These are phyloP conservation scores for Cytospora paraplurivora DNA, from an alignment of 2,329 filamentous ascomycete species.

Conservation along the genomic window DNA sequence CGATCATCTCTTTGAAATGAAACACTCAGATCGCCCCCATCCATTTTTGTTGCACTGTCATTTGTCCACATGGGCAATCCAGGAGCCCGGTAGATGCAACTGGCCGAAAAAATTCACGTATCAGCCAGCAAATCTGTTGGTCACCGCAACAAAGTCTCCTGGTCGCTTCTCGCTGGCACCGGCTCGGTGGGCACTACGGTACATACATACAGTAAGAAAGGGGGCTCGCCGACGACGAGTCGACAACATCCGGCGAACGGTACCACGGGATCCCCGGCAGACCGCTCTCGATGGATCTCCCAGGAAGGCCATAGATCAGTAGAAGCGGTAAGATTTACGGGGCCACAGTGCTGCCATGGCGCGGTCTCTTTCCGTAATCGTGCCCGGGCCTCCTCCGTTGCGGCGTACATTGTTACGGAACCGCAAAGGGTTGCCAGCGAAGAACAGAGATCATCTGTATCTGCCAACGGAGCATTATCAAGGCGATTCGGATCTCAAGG, in stretches of 20 bases:
- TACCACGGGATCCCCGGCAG: constrained; percentile 3
- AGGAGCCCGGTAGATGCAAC: background rate
- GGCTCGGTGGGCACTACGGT: constrained; percentile 3
- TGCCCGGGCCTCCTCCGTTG: constrained; percentile 11
- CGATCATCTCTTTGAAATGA: constrained; percentile 17
- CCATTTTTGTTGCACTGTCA: background rate
- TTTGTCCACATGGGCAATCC: background rate
- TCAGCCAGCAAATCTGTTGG: background rate
- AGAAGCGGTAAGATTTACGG: constrained; percentile 26
- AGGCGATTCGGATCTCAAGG: background rate
- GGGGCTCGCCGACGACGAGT: constrained; percentile 8
- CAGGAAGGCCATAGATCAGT: constrained; percentile 15
- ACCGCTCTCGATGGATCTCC: constrained; percentile 23
- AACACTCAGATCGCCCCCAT: background rate
- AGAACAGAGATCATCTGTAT: background rate
- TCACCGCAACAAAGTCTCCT: background rate
- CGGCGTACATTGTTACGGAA: background rate
- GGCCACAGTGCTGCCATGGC: constrained; percentile 21
- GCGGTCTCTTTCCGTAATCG: constrained; percentile 9
- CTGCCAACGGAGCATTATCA: background rate
- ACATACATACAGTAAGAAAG: background rate
- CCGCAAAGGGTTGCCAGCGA: too few species aligned
- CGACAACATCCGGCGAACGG: too few species aligned
- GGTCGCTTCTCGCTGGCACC: background rate
- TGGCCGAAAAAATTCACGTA: background rate